These are phyloP conservation scores for Chrysoporthe puriensis DNA, from an alignment of 2,329 filamentous ascomycete species.

Conservation along the genomic window DNA sequence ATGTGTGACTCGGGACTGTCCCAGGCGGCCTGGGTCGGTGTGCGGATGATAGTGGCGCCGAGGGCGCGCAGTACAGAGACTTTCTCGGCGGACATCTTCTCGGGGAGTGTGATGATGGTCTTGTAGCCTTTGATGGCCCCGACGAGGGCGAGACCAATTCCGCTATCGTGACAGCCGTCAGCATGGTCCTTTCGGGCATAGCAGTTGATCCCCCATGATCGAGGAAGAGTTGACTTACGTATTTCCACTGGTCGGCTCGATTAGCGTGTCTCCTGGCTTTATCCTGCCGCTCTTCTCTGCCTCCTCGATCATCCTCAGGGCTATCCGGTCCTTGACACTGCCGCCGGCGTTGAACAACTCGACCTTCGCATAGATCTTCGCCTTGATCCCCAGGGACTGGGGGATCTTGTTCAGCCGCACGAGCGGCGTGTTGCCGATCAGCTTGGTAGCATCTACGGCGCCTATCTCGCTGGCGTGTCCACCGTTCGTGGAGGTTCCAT, in stretches of 20 bases:
- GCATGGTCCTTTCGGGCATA: background rate
- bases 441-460: conserved; percentile 71
- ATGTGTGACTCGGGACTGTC: conserved; percentile 97
- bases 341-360: conserved; percentile 95
- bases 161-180: conserved; percentile 46
- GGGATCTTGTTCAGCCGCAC: conserved; percentile 93
- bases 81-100: conserved; percentile 99
- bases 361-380: conserved; percentile 86
- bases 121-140: conserved; percentile 97
- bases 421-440: conserved; percentile 96
- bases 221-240: conserved; percentile 56
- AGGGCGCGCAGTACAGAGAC: conserved; percentile 92
- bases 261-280: conserved; percentile 94
- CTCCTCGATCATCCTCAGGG: conserved; percentile 95
- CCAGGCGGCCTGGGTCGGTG: conserved; percentile 92
- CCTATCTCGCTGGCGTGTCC: conserved; percentile 25
- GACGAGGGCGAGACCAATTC: conserved; percentile 92
- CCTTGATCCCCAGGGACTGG: conserved; percentile 85
- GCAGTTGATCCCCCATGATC: conserved; percentile 34
- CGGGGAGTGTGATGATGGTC: conserved; percentile 96
- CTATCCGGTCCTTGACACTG: conserved; percentile 93
- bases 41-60: conserved; percentile 96
- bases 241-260: conserved; percentile 97
- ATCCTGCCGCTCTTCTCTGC: conserved; percentile 90
- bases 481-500: conserved; percentile 21